Evolutionary conservation across 139 green algal genomes (phyloP), one percentile per base, ranked within the genome.

Genomic region (Cymbomonas tetramitiformis): DNA sequence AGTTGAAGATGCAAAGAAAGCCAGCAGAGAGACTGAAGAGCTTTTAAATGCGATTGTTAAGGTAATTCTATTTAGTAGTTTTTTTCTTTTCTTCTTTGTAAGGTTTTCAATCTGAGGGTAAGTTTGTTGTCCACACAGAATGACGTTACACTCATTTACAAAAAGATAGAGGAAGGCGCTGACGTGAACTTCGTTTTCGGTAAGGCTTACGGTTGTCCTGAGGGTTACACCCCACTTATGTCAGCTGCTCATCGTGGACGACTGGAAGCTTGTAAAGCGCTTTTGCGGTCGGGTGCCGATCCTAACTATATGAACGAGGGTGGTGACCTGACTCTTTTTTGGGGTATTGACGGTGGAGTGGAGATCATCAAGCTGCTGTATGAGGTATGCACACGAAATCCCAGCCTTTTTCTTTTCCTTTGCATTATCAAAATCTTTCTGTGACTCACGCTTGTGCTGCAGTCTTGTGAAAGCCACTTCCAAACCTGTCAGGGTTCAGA

Each of bases 121-220:
- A n/a, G n/a, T n/a, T n/a, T n/a, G n/a, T n/a, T n/a, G n/a, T n/a
- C 41, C 6, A 5, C 7, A 50, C 46, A 33, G 56, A 87, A 90
- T 62, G 81, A 91, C 58, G 65, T 91, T 19, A 77, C 69, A 28
- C 34, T 73, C 30, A 80, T 92, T 44, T 96, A 96, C 65, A 76
- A 87, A 50, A 93, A 94, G 72, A 89, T 96, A 19, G 83, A 89
- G 23, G 87, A 85, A 12, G 88, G 86, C 0, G 88, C 86, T 0
- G 88, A 96, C 57, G 82, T 93, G 24, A 93, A 93, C 73, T 96
- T 93, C 65, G 79, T 94, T 10, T 96, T 93, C 73, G 83, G 82
- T 0, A 21, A 54, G 2, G 82, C 82, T 31, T 68, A 61, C 29
- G 30, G 30, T 4, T 34, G 26, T n/a, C 57, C 68, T 12, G 81